Conservation (phyloP, 768 basidiomycete genomes). For the Mycena epipterygia region DNA sequence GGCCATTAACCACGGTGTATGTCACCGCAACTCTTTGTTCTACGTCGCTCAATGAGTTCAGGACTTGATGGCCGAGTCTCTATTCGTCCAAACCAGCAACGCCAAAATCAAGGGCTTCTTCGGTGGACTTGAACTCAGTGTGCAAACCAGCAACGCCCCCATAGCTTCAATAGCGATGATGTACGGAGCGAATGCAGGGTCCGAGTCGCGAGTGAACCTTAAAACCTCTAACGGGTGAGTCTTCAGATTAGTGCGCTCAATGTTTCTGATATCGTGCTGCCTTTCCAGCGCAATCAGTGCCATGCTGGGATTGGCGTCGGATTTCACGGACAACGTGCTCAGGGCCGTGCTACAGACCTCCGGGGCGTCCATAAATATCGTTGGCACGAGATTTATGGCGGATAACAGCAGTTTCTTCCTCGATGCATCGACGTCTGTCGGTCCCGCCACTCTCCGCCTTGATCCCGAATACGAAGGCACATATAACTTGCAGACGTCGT, state of each 20-base stretch:
- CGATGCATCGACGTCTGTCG: conserved; percentile 23
- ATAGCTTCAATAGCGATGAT: conserved; percentile 4
- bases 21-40: neutral
- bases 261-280: neutral
- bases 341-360: conserved; percentile 6
- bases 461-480: conserved; percentile 17
- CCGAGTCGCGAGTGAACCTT: conserved; percentile 17
- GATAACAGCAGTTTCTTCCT: conserved; percentile 15
- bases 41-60: neutral
- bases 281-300: conserved; percentile 15
- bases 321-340: conserved; percentile 5
- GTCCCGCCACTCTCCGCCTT: neutral
- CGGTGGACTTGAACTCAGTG: neutral
- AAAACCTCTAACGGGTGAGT: conserved; percentile 30
- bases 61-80: neutral
- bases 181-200: conserved; percentile 10
- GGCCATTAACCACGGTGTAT: conserved; percentile 11
- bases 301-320: neutral
- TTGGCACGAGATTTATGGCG: neutral
- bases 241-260: neutral
- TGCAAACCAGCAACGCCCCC: conserved; percentile 17
- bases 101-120: conserved; percentile 17
- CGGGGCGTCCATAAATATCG: neutral
- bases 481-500: conserved; percentile 25
- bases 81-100: conserved; percentile 24